These are phyloP conservation scores for Phytopythium sindhum DNA, from an alignment of 352 stramenopile species.

Conservation along the genomic window DNA sequence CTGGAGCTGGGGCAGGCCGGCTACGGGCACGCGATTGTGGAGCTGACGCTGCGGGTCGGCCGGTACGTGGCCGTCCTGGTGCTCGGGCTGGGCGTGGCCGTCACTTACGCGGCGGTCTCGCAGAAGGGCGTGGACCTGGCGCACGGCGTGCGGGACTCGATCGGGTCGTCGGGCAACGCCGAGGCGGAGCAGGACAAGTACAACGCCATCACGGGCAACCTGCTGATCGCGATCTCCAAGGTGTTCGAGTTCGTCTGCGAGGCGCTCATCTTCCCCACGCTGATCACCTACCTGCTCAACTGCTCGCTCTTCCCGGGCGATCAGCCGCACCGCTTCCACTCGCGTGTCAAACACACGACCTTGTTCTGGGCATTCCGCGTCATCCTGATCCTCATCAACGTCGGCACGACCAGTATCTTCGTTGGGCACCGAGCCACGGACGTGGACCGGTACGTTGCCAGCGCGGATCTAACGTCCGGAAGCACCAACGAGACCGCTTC, in stretches of 20 bases:
- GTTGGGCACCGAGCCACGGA: constrained; percentile 10
- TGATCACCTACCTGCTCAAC: constrained; percentile 37
- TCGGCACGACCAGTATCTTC: constrained; percentile 30
- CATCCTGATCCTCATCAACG: constrained; percentile 36
- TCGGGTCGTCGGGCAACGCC: constrained; percentile 32
- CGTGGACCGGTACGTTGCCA: constrained; percentile 12
- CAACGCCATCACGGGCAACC: constrained; percentile 23
- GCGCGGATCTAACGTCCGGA: constrained; percentile 9
- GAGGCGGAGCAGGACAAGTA: constrained; percentile 30
- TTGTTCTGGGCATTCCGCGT: constrained; percentile 32
- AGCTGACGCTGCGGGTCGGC: constrained; percentile 22
- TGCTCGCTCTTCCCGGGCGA: constrained; percentile 23
- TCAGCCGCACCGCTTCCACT: constrained; percentile 17
- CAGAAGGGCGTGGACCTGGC: constrained; percentile 29
- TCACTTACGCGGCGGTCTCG: constrained; percentile 24
- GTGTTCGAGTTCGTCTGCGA: constrained; percentile 24
- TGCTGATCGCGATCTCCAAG: constrained; percentile 27
- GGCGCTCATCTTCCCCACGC: constrained; percentile 26
- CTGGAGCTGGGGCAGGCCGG: constrained; percentile 2
- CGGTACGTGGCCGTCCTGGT: constrained; percentile 23
- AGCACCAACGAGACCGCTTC: constrained; percentile 14
- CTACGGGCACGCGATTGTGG: constrained; percentile 6
- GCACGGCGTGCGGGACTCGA: constrained; percentile 21
- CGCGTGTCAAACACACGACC: constrained; percentile 23
- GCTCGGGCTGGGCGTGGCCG: constrained; percentile 16